phyloP scores from a whole-genome alignment of 2,329 filamentous ascomycete genomes.

The Cadophora gregata region DNA sequence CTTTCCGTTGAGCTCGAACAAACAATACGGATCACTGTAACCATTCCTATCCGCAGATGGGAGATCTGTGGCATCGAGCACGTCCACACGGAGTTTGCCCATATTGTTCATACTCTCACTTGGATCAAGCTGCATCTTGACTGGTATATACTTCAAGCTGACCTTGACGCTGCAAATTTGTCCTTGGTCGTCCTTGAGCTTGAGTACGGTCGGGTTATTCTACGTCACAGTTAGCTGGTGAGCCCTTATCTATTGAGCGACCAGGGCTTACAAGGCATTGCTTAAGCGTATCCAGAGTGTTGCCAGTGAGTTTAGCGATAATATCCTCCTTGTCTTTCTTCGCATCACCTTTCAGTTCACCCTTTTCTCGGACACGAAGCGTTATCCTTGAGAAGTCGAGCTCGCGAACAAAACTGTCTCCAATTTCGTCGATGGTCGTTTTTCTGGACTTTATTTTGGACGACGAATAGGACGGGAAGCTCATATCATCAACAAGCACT shows the following conservation, averaged over 20 bases:
- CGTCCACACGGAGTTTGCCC: conserved; percentile 91
- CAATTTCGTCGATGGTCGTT: conserved; percentile 86
- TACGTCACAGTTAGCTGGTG: conserved; percentile 46
- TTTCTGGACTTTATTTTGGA: conserved; percentile 72
- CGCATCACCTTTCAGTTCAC: conserved; percentile 73
- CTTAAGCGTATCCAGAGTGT: conserved; percentile 85
- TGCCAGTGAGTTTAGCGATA: conserved; percentile 81
- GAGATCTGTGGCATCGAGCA: conserved; percentile 85
- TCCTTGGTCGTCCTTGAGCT: conserved; percentile 79
- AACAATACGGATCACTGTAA: conserved; percentile 96
- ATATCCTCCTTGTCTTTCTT: conserved; percentile 72
- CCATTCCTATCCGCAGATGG: conserved; percentile 95
- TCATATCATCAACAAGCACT: conserved; percentile 91
- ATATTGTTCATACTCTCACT: conserved; percentile 99
- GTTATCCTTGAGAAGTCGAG: conserved; percentile 96
- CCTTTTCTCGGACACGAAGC: conserved; percentile 81
- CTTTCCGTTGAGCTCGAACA: conserved; percentile 87
- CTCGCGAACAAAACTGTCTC: conserved; percentile 94
- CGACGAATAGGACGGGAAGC: conserved; percentile 87
- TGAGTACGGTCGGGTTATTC: conserved; percentile 88
- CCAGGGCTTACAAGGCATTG: conserved; percentile 73
- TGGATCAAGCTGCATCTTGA: conserved; percentile 92
- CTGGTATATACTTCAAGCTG: conserved; percentile 91
- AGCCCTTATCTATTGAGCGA: background rate
- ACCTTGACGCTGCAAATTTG: conserved; percentile 81